Evolutionary conservation across 2,329 filamentous ascomycete species (phyloP), one percentile per base, ranked within the genome.

Genomic region (Emmonsia crescens): DNA sequence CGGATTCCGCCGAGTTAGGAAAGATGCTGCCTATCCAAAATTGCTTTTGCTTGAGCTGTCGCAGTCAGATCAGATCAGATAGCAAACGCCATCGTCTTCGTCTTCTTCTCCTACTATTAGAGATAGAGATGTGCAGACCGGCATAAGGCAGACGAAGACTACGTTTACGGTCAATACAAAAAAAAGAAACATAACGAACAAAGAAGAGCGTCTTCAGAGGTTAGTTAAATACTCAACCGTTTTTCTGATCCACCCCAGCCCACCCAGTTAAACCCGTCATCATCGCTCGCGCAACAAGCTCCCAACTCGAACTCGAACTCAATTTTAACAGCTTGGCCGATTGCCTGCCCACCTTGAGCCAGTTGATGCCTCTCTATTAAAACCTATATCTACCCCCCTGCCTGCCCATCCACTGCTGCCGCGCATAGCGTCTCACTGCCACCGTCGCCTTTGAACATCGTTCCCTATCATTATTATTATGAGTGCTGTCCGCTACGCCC

Each of bases 401-500:
- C 10, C 38, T 16, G 16, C 16, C 38, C 38, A 40, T 16, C 38
- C 38, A 40, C n/a, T n/a, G 38, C 5, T 12, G 16, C 38, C 38
- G 19, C 16, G 16, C 38, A 16, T 40, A 42, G n/a, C n/a, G n/a
- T n/a, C 5, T 42, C 12, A 21, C 44, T 9, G 24, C 21, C 46
- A 1, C n/a, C 27, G 1, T 19, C 48, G 21, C 48, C 10, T 5
- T 14, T 51, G 48, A 24, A 12, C 48, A 51, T 51, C 19, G 5
- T 14, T 12, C 16, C 24, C 5, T 6, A 21, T 54, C 4, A 33
- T n/a, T 31, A n/a, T 31, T 69, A 74, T 69, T 75, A 77, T 77
- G 75, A 71, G 68, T 71, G 69, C 68, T 65, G 69, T 66, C 64
- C 65, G 65, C 62, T 70, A 65, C 65, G 62, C 63, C 65, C 14